Evolutionary conservation across 108 stramenopile species (phyloP), one percentile per base, ranked within the genome.

Genomic region (Cyclotella cryptica): DNA sequence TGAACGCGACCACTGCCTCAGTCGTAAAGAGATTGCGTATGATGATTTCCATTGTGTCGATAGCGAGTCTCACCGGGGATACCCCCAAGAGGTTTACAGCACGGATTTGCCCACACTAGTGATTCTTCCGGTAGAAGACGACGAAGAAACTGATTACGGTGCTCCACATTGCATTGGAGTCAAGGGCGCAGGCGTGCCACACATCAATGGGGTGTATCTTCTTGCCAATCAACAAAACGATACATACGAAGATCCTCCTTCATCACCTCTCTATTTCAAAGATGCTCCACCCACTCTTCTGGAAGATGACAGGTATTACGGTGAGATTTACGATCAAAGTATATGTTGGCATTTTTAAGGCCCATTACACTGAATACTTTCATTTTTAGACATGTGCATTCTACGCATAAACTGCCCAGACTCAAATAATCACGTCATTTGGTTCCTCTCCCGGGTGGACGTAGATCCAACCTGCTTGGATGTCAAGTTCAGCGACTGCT

Each of bases 401-500:
- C 66, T 80, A 1, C 72, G 79, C 6, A 74, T 73, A 18, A 35
- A 60, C 30, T 80, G 79, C 29, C 79, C 79, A 4, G 79, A 80
- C 30, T 74, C 72, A 4, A 17, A 39, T 9, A 40, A 73, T 12
- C 67, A 80, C 63, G 79, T 80, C 54, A 80, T 80, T 47, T 80
- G 79, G 79, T 80, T 80, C 79, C 30, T 80, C 1, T 46, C 79
- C 19, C 79, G 79, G 12, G 79, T 80, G 35, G 72, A 80, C 62
- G 22, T 73, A 30, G 79, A 80, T 41, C 79, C 79, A 2, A 42
- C 21, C 1, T 80, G 79, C 55, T 53, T 69, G 11, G 67, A 80
- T 69, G 79, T 80, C 40, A 80, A 80, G 22, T 80, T 80, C 49
- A 80, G 79, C 62, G 79, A 80, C 53, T 80, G 79, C 26, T 80